These are phyloP conservation scores for Acacia concinna DNA, from an alignment of 331 rosid species.

Conservation along the genomic window DNA sequence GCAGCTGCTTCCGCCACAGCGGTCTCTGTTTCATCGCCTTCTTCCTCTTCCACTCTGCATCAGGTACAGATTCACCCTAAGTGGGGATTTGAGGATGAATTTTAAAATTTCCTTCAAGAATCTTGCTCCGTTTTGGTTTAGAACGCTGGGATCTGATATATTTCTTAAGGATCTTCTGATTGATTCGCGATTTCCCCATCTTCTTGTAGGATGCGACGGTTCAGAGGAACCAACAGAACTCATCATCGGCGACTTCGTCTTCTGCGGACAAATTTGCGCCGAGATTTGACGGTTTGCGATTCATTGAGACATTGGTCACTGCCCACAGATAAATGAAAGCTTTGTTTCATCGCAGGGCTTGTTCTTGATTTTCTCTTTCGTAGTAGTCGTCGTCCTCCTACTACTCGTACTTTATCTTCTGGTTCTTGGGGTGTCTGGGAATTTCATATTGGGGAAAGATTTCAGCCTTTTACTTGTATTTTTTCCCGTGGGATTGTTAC, in stretches of 20 bases:
- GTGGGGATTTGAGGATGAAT: not conserved
- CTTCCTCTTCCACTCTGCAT: constrained; percentile 35
- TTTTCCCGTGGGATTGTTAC: not conserved
- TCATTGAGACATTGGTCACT: constrained; percentile 79
- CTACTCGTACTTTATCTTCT: not conserved
- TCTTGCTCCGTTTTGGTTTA: not conserved
- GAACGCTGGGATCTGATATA: constrained; percentile 23
- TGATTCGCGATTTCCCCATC: not conserved
- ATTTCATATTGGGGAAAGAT: constrained; percentile 2
- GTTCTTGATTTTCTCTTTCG: not conserved
- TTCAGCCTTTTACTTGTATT: constrained; percentile 12
- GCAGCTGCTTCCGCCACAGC: constrained; percentile 67
- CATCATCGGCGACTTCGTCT: constrained; percentile 33
- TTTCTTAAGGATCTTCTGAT: not conserved
- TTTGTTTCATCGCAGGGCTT: not conserved
- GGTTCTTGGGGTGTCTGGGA: constrained; percentile 7
- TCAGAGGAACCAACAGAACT: constrained; percentile 20
- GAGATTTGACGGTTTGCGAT: constrained; percentile 74
- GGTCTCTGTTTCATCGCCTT: constrained; percentile 37
- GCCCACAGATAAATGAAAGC: constrained; percentile 62
- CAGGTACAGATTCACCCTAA: constrained; percentile 40
- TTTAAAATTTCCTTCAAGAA: not conserved
- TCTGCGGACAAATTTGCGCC: constrained; percentile 69
- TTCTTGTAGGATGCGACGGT: constrained; percentile 21
- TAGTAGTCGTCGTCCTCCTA: not conserved